Evolutionary conservation across 371 early-diverging fungal species (phyloP).

Genomic region (Haplosporangium sp.): DNA sequence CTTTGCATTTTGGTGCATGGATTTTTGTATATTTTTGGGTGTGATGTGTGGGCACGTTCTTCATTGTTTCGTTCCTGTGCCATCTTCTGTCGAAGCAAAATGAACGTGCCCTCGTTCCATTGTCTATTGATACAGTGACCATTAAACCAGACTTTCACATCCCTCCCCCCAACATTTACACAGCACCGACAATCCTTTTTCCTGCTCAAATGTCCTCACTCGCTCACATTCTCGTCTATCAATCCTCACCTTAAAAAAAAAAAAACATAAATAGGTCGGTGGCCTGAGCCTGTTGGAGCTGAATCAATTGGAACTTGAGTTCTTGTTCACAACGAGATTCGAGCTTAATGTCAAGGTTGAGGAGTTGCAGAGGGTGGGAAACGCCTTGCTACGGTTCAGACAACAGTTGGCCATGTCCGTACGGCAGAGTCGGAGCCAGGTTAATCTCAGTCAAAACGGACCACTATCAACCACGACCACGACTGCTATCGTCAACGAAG

Average conservation of each 20-base stretch:
- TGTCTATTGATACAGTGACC: no score
- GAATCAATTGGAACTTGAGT: constrained; percentile 90
- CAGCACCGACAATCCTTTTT: neutral
- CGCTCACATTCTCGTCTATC: neutral
- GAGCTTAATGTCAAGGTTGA: constrained; percentile 71
- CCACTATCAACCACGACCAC: neutral
- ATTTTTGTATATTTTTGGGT: no score
- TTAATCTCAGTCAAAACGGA: neutral
- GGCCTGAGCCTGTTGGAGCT: constrained; percentile 85
- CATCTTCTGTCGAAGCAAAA: neutral
- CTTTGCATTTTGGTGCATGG: no score
- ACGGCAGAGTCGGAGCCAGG: neutral
- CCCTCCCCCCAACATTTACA: neutral
- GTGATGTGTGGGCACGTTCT: constrained; percentile 24
- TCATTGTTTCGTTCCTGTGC: constrained; percentile 6
- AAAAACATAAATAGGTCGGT: constrained; percentile 70
- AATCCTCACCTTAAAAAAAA: neutral
- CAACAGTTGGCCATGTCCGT: neutral
- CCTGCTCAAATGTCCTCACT: neutral
- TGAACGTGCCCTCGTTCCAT: neutral
- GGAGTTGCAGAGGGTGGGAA: constrained; percentile 38
- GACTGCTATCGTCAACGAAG: neutral
- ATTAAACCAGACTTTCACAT: neutral
- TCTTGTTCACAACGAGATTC: constrained; percentile 86
- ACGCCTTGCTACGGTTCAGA: constrained; percentile 22